phyloP scores from a whole-genome alignment of 441 rosid genomes.

The Eruca vesicaria region DNA sequence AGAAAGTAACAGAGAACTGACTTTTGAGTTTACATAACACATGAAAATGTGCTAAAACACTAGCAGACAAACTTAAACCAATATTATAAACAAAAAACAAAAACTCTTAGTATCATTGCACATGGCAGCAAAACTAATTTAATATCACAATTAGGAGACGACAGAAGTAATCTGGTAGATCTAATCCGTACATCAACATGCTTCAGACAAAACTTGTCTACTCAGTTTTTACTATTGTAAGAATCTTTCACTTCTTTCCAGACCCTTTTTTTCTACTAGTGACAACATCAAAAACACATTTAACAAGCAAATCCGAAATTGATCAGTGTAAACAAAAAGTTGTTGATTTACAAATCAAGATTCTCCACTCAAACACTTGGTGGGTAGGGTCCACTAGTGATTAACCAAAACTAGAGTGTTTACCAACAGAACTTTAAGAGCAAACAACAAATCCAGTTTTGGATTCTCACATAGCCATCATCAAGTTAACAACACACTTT shows the following conservation, averaged over 20 bases:
- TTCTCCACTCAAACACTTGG: neutral
- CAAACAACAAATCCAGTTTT: too few species aligned
- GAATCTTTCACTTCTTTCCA: slow-evolving; percentile 16
- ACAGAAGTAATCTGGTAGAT: slow-evolving; percentile 17
- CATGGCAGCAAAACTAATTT: slow-evolving; percentile 17
- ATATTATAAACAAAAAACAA: neutral
- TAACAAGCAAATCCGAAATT: neutral
- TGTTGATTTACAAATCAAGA: neutral
- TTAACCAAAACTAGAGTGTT: too few species aligned
- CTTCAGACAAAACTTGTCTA: slow-evolving; percentile 29
- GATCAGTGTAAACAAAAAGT: neutral
- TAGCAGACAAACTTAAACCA: slow-evolving; percentile 13
- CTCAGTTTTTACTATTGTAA: neutral
- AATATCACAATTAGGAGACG: slow-evolving; percentile 3
- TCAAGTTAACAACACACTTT: too few species aligned
- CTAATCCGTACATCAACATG: slow-evolving; percentile 16
- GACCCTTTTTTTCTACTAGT: neutral
- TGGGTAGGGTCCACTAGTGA: slow-evolving; percentile 33
- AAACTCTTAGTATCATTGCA: neutral
- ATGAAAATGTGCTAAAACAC: slow-evolving; percentile 16
- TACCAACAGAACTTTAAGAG: too few species aligned
- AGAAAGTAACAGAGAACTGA: neutral
- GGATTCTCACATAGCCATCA: too few species aligned
- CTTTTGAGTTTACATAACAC: slow-evolving; percentile 1
- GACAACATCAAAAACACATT: slow-evolving; percentile 3